A percentile compares a stretch with the other conserved stretches of the same genome.
Evolutionary conservation across 345 rosid genomes (phyloP).

Genomic region (Aquilaria yunnanensis): DNA sequence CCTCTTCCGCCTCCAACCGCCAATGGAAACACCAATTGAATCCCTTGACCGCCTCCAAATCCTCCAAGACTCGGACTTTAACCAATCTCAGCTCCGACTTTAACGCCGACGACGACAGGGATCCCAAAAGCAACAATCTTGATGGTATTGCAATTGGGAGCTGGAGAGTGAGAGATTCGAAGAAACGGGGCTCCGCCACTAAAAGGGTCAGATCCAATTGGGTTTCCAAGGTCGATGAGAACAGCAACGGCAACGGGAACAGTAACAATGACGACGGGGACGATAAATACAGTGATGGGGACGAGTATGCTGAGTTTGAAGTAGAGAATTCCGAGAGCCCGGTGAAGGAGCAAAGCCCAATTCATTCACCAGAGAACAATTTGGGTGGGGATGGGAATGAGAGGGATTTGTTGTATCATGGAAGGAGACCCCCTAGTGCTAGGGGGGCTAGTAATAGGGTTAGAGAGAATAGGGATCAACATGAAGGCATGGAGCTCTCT

Average conservation of each 20-base stretch:
- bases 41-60: constrained; percentile 24
- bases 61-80: constrained; percentile 54
- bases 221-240: constrained; percentile 48
- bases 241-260: constrained; percentile 5
- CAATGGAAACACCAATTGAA: constrained; percentile 24
- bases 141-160: constrained; percentile 59
- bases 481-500: constrained; percentile 40
- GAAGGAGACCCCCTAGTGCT: constrained; percentile 24
- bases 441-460: constrained; percentile 1
- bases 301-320: constrained; percentile 47
- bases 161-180: constrained; percentile 62
- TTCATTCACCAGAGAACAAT: constrained; percentile 43
- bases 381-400: constrained; percentile 43
- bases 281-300: constrained; percentile 46
- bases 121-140: constrained; percentile 43
- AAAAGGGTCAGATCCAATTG: constrained; percentile 65
- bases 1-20: constrained; percentile 13
- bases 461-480: constrained; percentile 18
- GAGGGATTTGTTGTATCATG: constrained; percentile 32
- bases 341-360: constrained; percentile 50
- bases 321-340: constrained; percentile 69
- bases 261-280: constrained; percentile 28
- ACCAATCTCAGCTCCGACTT: constrained; percentile 41
- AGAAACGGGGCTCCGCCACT: constrained; percentile 29
- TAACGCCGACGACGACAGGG: constrained; percentile 43